Base-by-base conservation (phyloP, 139 green algal genomes). In the Chlamydomonas incerta region DNA sequence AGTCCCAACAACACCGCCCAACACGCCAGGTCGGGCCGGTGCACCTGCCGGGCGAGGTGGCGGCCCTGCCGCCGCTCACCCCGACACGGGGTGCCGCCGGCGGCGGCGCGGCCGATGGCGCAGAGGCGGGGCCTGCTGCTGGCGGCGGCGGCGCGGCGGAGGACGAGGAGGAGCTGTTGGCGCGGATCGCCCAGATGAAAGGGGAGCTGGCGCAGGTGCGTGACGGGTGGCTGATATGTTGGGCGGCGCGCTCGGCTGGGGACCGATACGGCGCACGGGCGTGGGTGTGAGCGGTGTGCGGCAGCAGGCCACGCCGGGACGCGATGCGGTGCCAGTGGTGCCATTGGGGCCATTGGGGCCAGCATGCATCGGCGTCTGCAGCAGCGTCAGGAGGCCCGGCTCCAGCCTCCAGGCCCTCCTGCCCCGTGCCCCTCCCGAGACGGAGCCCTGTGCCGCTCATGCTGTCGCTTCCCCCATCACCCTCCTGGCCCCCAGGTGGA, bases 111-210 rank as follows among this genome's bases (percentile, higher is more conserved):
- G 57, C 60, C 31, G 55, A n/a, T 15, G 18, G 46, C 66, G 31
- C 31, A 11, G 66, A 50, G 55, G 23, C 24, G 57, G 60, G n/a
- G n/a, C n/a, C n/a, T n/a, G n/a, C 74, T 20, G 74, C 33, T 57
- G 1, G 3, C 33, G 68, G 34, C n/a, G 35, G 34, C 58, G 57
- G 35, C 31, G n/a, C 29, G 28, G 18, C 26, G 26, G 74, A 83
- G 66, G 57, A 33, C 10, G 83, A 88, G 74, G 62, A 58, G 66
- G 46, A 57, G 50, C 73, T 88, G 35, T 28, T 58, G 18, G 50
- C 60, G 5, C 60, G 72, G 31, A 74, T 88, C 10, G 47, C 31
- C 3, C 10, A 1, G 34, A 52, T 88, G 50, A 74, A 74, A 17
- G 31, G 60, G 65, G 33, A 88, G 65, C 41, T 85, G 0, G 0